phyloP scores from a whole-genome alignment of 768 basidiomycete genomes.

The Leccinellum rugosiceps region DNA sequence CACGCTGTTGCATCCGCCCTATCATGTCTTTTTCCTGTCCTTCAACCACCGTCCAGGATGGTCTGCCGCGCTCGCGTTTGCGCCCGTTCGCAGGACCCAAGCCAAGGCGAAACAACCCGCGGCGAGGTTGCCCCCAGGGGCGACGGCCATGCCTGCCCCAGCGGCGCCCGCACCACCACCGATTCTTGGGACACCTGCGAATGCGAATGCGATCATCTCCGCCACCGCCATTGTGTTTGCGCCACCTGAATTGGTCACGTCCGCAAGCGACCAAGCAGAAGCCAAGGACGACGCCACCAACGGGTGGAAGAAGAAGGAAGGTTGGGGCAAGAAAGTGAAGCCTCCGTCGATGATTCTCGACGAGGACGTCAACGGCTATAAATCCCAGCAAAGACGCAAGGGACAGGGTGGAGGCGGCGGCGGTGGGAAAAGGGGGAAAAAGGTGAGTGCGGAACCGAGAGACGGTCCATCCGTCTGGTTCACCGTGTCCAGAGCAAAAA shows the following conservation, averaged over 20 bases:
- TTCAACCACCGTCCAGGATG: constrained; percentile 49
- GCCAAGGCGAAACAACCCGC: constrained; percentile 55
- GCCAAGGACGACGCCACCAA: constrained; percentile 27
- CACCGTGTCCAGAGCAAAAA: constrained; percentile 53
- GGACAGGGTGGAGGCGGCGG: constrained; percentile 41
- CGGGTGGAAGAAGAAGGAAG: constrained; percentile 46
- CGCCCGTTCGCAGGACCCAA: constrained; percentile 66
- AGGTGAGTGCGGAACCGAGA: constrained; percentile 40
- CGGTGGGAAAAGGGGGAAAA: constrained; percentile 51
- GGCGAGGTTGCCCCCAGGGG: constrained; percentile 44
- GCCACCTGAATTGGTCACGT: constrained; percentile 52
- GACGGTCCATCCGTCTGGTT: background rate
- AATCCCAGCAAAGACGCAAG: constrained; percentile 50
- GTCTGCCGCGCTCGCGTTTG: constrained; percentile 88
- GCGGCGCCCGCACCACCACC: constrained; percentile 35
- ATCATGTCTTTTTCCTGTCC: background rate
- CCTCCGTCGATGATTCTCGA: constrained; percentile 89
- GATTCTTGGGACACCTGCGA: constrained; percentile 29
- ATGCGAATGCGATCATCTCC: constrained; percentile 36
- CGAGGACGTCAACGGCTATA: constrained; percentile 86
- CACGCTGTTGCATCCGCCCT: constrained; percentile 7
- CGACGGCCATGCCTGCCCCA: constrained; percentile 45
- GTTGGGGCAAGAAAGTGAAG: constrained; percentile 88
- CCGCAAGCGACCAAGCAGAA: constrained; percentile 25
- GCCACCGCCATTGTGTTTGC: constrained; percentile 69